Conservation (phyloP, 2,329 filamentous ascomycete species). For the Claviceps cyperi region DNA sequence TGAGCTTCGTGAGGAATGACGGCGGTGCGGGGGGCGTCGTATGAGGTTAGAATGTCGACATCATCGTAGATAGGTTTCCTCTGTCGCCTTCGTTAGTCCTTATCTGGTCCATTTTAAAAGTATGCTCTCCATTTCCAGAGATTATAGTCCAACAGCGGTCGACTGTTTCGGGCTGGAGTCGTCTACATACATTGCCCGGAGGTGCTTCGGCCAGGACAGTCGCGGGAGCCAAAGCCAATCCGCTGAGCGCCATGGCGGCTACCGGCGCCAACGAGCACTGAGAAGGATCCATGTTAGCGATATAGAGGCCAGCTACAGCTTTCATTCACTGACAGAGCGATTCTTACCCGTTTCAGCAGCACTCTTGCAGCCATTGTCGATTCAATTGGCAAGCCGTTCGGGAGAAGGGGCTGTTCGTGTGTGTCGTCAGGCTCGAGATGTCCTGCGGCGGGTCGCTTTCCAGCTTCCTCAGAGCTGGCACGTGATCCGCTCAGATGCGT, state of each 20-base stretch:
- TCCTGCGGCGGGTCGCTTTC: constrained; percentile 5
- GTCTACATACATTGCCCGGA: constrained; percentile 17
- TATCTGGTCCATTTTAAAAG: too few relatives aligned
- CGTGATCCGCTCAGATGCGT: constrained; percentile 5
- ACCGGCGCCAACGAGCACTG: constrained; percentile 40
- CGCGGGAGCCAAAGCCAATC: constrained; percentile 32
- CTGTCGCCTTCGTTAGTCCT: constrained; percentile 10
- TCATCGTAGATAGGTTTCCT: constrained; percentile 74
- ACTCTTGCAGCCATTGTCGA: constrained; percentile 41
- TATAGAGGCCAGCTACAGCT: constrained; percentile 7
- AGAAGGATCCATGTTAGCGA: constrained; percentile 15
- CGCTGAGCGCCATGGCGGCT: constrained; percentile 35
- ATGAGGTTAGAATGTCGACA: constrained; percentile 29
- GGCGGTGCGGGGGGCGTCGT: constrained; percentile 15
- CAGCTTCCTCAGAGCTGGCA: constrained; percentile 1
- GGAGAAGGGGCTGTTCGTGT: constrained; percentile 9
- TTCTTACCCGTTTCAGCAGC: constrained; percentile 39
- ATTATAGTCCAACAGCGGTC: not conserved
- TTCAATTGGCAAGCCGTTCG: constrained; percentile 29
- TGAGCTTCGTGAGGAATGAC: constrained; percentile 11
- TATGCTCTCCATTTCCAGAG: too few relatives aligned
- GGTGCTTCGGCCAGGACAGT: constrained; percentile 38
- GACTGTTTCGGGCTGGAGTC: too few relatives aligned
- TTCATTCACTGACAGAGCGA: not conserved
- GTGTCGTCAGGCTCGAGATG: constrained; percentile 8